phyloP scores from a whole-genome alignment of 2,329 filamentous ascomycete species.

The Neofusicoccum umdonicola region DNA sequence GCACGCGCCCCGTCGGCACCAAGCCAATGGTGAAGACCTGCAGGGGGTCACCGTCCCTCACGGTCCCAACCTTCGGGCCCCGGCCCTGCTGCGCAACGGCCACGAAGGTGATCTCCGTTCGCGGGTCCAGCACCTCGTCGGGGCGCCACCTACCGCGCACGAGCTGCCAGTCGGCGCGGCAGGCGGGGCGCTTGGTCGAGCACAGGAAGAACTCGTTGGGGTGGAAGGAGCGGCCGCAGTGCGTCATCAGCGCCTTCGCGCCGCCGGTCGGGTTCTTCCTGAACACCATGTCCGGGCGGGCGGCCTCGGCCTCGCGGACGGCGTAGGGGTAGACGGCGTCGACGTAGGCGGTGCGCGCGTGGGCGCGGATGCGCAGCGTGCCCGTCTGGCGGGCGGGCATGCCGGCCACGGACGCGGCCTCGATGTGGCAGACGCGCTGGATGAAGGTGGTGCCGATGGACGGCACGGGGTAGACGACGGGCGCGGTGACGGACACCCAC shows the following conservation, averaged over 20 bases:
- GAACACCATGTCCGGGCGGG: conserved; percentile 19
- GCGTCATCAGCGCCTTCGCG: conserved; percentile 11
- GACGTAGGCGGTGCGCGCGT: conserved; percentile 22
- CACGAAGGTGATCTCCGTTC: conserved; percentile 24
- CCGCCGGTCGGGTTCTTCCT: neutral
- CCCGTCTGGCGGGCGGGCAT: conserved; percentile 18
- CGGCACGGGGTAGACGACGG: conserved; percentile 20
- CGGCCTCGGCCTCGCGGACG: conserved; percentile 20
- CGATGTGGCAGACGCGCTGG: conserved; percentile 22
- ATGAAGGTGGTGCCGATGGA: conserved; percentile 11
- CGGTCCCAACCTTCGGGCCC: neutral
- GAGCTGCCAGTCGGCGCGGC: conserved; percentile 19
- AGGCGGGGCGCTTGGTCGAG: neutral
- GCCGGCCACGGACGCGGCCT: conserved; percentile 17
- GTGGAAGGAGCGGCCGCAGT: conserved; percentile 20
- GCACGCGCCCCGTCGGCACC: neutral
- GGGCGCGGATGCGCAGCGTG: conserved; percentile 19
- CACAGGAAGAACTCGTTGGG: conserved; percentile 23
- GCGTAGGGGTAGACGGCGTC: conserved; percentile 24
- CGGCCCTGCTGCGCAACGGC: conserved; percentile 23
- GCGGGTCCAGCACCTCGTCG: conserved; percentile 24
- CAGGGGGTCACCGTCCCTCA: conserved; percentile 15
- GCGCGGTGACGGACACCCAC: neutral
- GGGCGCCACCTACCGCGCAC: conserved; percentile 23
- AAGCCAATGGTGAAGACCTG: neutral